Evolutionary conservation across 768 basidiomycete species (phyloP).

Genomic region (Candolleomyces aberdarensis): DNA sequence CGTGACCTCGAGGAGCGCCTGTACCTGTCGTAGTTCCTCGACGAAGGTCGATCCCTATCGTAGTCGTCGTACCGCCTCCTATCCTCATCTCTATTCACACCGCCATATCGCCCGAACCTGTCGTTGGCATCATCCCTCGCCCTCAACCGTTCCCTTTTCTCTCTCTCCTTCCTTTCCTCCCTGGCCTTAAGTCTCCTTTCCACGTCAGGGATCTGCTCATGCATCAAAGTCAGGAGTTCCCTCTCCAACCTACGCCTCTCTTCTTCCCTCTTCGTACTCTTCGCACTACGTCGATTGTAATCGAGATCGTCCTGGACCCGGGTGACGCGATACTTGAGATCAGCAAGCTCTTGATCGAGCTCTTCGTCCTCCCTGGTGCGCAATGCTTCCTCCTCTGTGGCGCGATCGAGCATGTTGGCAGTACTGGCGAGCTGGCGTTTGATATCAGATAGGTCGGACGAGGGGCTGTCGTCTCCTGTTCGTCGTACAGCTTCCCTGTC

Average conservation of each 20-base stretch:
- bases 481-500: constrained; percentile 80
- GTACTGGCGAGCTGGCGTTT: constrained; percentile 80
- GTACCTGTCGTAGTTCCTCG: constrained; percentile 40
- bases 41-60: constrained; percentile 52
- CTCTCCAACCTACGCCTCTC: constrained; percentile 85
- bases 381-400: constrained; percentile 56
- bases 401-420: constrained; percentile 74
- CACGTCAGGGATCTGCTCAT: constrained; percentile 88
- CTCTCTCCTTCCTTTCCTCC: constrained; percentile 72
- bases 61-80: constrained; percentile 30
- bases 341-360: constrained; percentile 86
- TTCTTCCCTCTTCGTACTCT: constrained; percentile 72
- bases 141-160: constrained; percentile 73
- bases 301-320: constrained; percentile 91
- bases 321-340: constrained; percentile 80
- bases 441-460: constrained; percentile 79
- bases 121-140: constrained; percentile 86
- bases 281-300: constrained; percentile 74
- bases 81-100: constrained; percentile 4
- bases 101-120: constrained; percentile 66
- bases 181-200: constrained; percentile 79
- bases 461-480: constrained; percentile 58
- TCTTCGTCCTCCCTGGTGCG: constrained; percentile 82
- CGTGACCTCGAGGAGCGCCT: constrained; percentile 52
- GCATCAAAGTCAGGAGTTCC: constrained; percentile 80